A percentile compares a stretch with the other conserved stretches of the same genome.
Conservation (phyloP, 1,139 yeast species). For the Candida pseudoviswanathii region DNA sequence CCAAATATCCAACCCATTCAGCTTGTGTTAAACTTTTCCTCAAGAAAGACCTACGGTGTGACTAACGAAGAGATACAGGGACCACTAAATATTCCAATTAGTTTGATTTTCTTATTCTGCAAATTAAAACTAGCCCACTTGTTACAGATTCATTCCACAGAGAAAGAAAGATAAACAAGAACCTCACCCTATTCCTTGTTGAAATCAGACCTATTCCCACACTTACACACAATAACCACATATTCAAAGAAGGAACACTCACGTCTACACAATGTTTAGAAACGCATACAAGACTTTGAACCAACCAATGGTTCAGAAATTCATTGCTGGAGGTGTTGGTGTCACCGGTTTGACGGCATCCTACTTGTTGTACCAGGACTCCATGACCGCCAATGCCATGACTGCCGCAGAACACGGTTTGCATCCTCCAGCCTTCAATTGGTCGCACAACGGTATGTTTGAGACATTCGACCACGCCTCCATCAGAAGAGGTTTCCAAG, state of each 20-base stretch:
- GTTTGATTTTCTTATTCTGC: conserved; percentile 4
- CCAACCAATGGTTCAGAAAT: conserved; percentile 51
- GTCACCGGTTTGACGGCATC: conserved; percentile 72
- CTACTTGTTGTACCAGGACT: conserved; percentile 75
- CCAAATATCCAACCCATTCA: background rate
- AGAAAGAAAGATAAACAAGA: background rate
- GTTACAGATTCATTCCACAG: background rate
- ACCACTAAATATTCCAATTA: conserved; percentile 4
- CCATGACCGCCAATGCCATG: conserved; percentile 90
- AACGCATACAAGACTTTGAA: conserved; percentile 24
- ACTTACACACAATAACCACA: background rate
- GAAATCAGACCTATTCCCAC: conserved; percentile 1
- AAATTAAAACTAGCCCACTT: background rate
- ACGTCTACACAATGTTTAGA: conserved; percentile 26
- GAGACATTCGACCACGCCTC: conserved; percentile 94
- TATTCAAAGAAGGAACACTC: background rate
- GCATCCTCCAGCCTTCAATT: conserved; percentile 89
- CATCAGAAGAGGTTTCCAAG: conserved; percentile 99
- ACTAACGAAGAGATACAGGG: conserved; percentile 3
- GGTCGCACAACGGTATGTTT: conserved; percentile 95
- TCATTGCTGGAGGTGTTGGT: conserved; percentile 66
- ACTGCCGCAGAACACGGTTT: conserved; percentile 99
- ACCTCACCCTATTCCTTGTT: background rate
- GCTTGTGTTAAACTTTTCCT: conserved; percentile 1
- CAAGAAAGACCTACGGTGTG: conserved; percentile 1